A percentile compares a stretch with the other conserved stretches of the same genome.
These are phyloP conservation scores for Rubus idaeus DNA, from an alignment of 306 rosid genomes.

Conservation along the genomic window DNA sequence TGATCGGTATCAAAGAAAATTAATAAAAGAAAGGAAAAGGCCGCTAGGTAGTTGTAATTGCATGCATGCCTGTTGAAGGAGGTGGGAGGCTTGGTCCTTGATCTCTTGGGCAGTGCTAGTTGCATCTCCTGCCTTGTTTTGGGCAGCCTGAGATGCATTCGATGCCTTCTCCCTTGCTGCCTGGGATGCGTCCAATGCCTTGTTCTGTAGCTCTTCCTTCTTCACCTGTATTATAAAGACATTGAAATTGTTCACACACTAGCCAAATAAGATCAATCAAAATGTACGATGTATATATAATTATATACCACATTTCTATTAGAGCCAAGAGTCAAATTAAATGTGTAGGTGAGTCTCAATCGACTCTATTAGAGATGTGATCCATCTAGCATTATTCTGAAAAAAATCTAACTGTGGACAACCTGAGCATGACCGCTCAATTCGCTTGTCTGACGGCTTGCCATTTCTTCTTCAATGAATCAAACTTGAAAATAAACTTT, in stretches of 20 bases:
- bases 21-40: neutral
- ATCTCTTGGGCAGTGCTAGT: conserved; percentile 28
- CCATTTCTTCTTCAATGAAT: conserved; percentile 29
- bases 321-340: neutral
- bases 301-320: neutral
- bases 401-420: neutral
- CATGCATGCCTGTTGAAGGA: conserved; percentile 50
- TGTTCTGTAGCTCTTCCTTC: conserved; percentile 35
- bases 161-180: conserved; percentile 21
- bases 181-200: conserved; percentile 14
- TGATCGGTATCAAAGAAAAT: neutral
- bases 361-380: too few species aligned
- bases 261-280: neutral
- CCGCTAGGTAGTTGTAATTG: neutral
- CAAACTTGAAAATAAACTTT: neutral
- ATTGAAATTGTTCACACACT: neutral
- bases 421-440: conserved; percentile 41
- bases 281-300: too few species aligned
- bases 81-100: conserved; percentile 41
- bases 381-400: neutral
- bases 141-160: neutral
- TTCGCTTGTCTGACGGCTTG: conserved; percentile 35
- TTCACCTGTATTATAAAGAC: conserved; percentile 15
- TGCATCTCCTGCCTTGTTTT: conserved; percentile 26
- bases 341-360: too few species aligned